phyloP scores from a whole-genome alignment of 371 early-diverging fungal genomes.

The Choanephora cucurbitarum region DNA sequence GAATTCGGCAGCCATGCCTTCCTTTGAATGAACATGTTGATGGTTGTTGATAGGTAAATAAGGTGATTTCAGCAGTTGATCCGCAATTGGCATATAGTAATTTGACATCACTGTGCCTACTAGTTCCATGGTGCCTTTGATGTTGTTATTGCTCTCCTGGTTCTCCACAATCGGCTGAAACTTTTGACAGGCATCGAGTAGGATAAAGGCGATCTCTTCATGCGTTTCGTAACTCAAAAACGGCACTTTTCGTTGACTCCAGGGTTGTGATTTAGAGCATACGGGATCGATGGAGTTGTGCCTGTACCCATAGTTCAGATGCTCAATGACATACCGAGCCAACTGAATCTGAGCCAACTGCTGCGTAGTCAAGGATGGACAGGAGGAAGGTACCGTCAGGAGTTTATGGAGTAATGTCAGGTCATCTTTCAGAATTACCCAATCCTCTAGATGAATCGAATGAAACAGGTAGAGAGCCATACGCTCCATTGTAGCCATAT shows the following conservation, averaged over 20 bases:
- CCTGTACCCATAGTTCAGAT: slow-evolving; percentile 45
- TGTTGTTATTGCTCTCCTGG: slow-evolving; percentile 8
- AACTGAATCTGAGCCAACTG: slow-evolving; percentile 31
- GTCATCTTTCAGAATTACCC: slow-evolving; percentile 46
- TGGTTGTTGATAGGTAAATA: slow-evolving; percentile 21
- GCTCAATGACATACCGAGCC: slow-evolving; percentile 46
- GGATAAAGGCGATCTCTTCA: slow-evolving; percentile 45
- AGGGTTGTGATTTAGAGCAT: slow-evolving; percentile 37
- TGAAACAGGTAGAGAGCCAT: slow-evolving; percentile 60
- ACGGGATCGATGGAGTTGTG: slow-evolving; percentile 12
- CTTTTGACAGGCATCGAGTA: slow-evolving; percentile 39
- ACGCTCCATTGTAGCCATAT: slow-evolving; percentile 49
- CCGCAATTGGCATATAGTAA: slow-evolving; percentile 33
- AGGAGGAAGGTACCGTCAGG: slow-evolving; percentile 10
- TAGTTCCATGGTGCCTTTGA: slow-evolving; percentile 26
- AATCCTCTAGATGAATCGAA: slow-evolving; percentile 45
- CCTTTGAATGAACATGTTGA: neutral
- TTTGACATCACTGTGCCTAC: slow-evolving; percentile 30
- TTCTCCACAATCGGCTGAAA: slow-evolving; percentile 35
- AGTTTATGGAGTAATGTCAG: slow-evolving; percentile 41
- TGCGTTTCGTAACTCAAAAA: slow-evolving; percentile 33
- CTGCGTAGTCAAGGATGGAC: slow-evolving; percentile 25
- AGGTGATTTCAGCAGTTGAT: slow-evolving; percentile 25
- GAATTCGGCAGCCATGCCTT: slow-evolving; percentile 24
- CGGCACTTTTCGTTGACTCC: slow-evolving; percentile 25